Evolutionary conservation across 2,329 filamentous ascomycete genomes (phyloP), one percentile per base, ranked within the genome.

Genomic region (Cordyceps farinosa): DNA sequence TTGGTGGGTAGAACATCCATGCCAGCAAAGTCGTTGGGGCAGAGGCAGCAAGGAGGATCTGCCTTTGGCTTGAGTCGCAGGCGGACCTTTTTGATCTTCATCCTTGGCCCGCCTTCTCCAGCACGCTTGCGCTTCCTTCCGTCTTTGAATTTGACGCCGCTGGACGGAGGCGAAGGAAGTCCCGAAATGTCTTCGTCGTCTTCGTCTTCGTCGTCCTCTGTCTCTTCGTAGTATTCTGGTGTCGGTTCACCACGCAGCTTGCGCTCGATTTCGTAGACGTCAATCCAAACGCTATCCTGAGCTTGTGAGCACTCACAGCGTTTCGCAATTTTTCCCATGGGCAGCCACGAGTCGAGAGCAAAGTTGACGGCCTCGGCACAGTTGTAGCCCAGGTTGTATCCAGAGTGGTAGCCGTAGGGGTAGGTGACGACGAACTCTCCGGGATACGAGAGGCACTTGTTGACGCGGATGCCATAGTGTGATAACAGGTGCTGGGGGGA

Each of bases 361-460:
- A 99, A 99, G 74, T 99, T 99, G 78, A 99, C 95, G 8, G 95
- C 97, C 74, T 99, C 95, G 34, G 95, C 95, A 76, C 95, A 99
- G 74, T 99, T 99, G 79, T 99, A 99, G 17, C 96, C 95, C 44
- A 99, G 80, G 70, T 99, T 99, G 76, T 96, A 99, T 5, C 95
- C 95, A 5, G 95, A 99, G 73, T 99, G 95, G 74, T 99, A 99
- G 29, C 95, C 95, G 71, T 98, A 99, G 0, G 95, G 95, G 73
- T 97, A 99, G 0, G 95, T 99, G 67, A 99, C 96, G 66, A 99
- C 92, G 67, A 99, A 99, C 72, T 99, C 95, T 65, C 95, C 94
- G 66, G 97, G 95, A 69, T 97, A 92, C 56, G 96, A 96, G 13
- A 98, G 91, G 66, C 96, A 85, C 72, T 92, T 94, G 80, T 99